These are phyloP conservation scores for Yamagishiella unicocca DNA, from an alignment of 139 green algal species.

Conservation along the genomic window DNA sequence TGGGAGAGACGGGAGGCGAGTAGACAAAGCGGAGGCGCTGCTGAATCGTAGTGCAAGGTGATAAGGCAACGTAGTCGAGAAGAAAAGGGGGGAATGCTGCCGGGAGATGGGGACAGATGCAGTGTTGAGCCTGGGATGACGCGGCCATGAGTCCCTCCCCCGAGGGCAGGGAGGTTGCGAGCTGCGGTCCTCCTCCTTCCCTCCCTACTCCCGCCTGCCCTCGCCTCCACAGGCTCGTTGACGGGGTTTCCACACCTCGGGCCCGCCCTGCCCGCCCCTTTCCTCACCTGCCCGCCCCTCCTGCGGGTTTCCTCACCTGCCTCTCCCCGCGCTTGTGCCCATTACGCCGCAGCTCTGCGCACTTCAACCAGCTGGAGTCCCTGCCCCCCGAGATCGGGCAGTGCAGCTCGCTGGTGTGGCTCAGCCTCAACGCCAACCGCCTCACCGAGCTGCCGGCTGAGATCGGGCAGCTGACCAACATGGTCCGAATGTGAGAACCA, in stretches of 20 bases:
- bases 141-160: too few relatives aligned
- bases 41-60: too few relatives aligned
- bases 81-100: neutral
- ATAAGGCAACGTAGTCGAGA: too few relatives aligned
- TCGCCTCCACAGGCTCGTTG: neutral
- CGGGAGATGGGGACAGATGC: too few relatives aligned
- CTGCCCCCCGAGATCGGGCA: slow-evolving; percentile 55
- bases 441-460: slow-evolving; percentile 48
- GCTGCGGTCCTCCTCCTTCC: neutral
- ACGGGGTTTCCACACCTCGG: neutral
- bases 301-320: neutral
- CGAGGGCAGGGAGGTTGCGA: too few relatives aligned
- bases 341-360: slow-evolving; percentile 52
- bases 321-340: slow-evolving; percentile 40
- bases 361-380: slow-evolving; percentile 59
- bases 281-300: neutral
- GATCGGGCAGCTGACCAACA: slow-evolving; percentile 47
- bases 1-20: neutral
- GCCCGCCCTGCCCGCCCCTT: neutral
- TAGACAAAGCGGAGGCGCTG: too few relatives aligned
- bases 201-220: neutral
- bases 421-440: slow-evolving; percentile 57
- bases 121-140: too few relatives aligned
- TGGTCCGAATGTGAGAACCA: slow-evolving; percentile 42
- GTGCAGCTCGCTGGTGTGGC: slow-evolving; percentile 56